phyloP scores from a whole-genome alignment of 768 basidiomycete species.

The Pleurotus ostreatus region DNA sequence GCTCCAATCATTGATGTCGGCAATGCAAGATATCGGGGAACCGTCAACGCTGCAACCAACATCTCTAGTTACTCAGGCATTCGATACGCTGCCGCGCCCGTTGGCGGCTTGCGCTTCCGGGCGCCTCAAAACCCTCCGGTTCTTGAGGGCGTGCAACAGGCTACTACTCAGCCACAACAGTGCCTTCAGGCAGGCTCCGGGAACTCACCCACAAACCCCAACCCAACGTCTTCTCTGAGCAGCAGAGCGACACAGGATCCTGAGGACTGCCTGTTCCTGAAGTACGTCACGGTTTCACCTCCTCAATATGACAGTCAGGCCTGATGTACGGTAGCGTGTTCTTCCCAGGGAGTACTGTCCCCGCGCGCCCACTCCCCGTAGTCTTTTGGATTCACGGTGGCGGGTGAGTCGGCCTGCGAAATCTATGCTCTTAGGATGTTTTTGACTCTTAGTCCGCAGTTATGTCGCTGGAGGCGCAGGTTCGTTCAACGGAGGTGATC shows the following conservation, averaged over 20 bases:
- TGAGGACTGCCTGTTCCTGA: constrained; percentile 40
- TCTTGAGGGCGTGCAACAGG: constrained; percentile 24
- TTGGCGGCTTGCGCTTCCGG: constrained; percentile 30
- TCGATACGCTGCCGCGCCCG: constrained; percentile 46
- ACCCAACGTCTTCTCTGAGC: constrained; percentile 13
- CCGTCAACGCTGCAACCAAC: constrained; percentile 25
- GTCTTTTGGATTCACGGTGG: constrained; percentile 12
- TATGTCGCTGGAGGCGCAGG: constrained; percentile 7
- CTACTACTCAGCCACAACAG: constrained; percentile 23
- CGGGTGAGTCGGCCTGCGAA: not conserved
- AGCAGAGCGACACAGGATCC: constrained; percentile 12
- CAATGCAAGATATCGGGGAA: constrained; percentile 41
- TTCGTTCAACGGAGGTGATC: constrained; percentile 2
- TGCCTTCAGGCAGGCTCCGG: constrained; percentile 29
- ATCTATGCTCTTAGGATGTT: not conserved
- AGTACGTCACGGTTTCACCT: constrained; percentile 18
- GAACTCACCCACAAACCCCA: constrained; percentile 25
- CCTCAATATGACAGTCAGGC: too few species aligned
- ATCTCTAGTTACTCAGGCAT: constrained; percentile 38
- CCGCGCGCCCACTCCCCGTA: constrained; percentile 17
- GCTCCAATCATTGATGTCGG: constrained; percentile 36
- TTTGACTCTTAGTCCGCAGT: not conserved
- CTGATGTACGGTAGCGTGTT: constrained; percentile 20
- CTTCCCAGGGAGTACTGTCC: constrained; percentile 25
- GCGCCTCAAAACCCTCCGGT: constrained; percentile 26